Conservation (phyloP, 441 rosid species). For the Iberis amara region DNA sequence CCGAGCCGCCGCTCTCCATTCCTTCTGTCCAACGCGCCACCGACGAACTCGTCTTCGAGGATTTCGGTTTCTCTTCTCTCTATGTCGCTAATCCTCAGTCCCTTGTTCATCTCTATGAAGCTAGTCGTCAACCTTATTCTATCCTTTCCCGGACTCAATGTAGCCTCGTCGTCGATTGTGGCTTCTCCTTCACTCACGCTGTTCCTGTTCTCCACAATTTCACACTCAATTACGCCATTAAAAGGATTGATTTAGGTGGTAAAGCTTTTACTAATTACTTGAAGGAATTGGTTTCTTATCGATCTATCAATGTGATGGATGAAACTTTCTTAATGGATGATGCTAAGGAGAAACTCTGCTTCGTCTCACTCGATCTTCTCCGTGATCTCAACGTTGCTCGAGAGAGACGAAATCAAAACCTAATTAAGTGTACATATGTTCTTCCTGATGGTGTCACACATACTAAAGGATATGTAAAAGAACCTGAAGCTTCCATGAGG, state of each 20-base stretch:
- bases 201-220: slow-evolving; percentile 79
- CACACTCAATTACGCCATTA: slow-evolving; percentile 59
- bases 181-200: slow-evolving; percentile 88
- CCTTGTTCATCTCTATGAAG: slow-evolving; percentile 79
- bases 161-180: slow-evolving; percentile 81
- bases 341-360: slow-evolving; percentile 91
- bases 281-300: slow-evolving; percentile 81
- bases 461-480: slow-evolving; percentile 79
- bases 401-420: slow-evolving; percentile 53
- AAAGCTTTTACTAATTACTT: slow-evolving; percentile 88
- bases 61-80: slow-evolving; percentile 63
- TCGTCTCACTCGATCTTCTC: slow-evolving; percentile 71
- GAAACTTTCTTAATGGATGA: slow-evolving; percentile 81
- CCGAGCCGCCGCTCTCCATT: slow-evolving; percentile 65
- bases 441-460: slow-evolving; percentile 84
- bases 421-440: slow-evolving; percentile 63
- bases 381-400: slow-evolving; percentile 66
- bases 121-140: slow-evolving; percentile 50
- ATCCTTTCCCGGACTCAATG: slow-evolving; percentile 60
- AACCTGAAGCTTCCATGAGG: slow-evolving; percentile 56
- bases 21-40: slow-evolving; percentile 72
- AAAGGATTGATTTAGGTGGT: slow-evolving; percentile 87
- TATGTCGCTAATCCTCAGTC: slow-evolving; percentile 64
- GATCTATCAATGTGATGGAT: slow-evolving; percentile 76
- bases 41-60: slow-evolving; percentile 85